Evolutionary conservation across 257 asterid genomes (phyloP), one percentile per base, ranked within the genome.

Genomic region (Ocimum tenuiflorum): DNA sequence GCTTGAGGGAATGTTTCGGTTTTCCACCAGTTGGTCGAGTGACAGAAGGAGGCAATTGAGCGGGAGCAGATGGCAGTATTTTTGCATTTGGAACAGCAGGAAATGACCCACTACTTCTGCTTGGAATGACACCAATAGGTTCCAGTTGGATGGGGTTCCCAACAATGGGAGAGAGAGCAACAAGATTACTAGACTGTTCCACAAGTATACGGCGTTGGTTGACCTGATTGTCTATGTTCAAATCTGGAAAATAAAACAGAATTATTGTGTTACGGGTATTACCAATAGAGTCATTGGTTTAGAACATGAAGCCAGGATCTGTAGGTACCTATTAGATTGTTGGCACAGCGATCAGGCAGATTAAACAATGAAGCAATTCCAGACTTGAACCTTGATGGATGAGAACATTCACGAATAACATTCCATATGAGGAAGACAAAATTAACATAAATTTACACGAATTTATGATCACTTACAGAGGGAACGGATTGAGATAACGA

Each of bases 81-180:
- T 78, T 79, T 14, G 24, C 59, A 33, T 38, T 75, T 19, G 92
- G 85, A 29, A 81, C 76, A 15, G 87, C 95, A 11, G 89, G 86
- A 75, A 86, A 90, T 7, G 99, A 88, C 8, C 99, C 97, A 41
- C 99, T 94, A 59, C 96, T 87, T 73, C 90, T 77, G 76, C 81
- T 83, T 46, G 89, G 96, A 62, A 77, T 78, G 65, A 80, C 22
- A 71, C 39, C 22, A 59, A 42, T 8, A n/a, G 74, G 72, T 68
- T 48, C 80, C 36, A 58, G 23, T 20, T 68, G 76, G 33, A 50
- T 22, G 22, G 83, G 78, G 0, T 17, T 18, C 53, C 63, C 70
- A 14, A 8, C 60, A 35, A 62, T 81, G 58, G 85, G 81, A 33
- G 87, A 85, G 53, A 54, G 9, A 58, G 96, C 95, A 23, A 74